Percentiles rank a stretch among this genome's conserved stretches.
Conservation (phyloP, 768 basidiomycete genomes). For the Boletus pseudopeckii region DNA sequence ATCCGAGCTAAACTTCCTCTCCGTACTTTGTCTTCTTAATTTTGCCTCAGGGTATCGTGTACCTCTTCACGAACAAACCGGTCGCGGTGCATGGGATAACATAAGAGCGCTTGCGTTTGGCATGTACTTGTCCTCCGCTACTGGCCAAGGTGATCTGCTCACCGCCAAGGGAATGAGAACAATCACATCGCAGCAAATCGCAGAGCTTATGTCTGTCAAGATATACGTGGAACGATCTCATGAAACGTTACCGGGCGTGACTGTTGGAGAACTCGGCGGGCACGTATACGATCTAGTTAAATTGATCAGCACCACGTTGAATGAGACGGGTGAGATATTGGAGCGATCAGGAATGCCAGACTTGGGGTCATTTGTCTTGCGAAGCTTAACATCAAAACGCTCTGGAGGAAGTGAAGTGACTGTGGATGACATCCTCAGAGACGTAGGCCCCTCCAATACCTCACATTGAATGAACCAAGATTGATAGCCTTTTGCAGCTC, state of each 20-base stretch:
- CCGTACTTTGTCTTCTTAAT: constrained; percentile 74
- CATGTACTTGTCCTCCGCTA: constrained; percentile 63
- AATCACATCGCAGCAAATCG: constrained; percentile 54
- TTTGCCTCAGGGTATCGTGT: constrained; percentile 80
- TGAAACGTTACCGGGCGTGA: constrained; percentile 62
- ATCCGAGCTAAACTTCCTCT: constrained; percentile 80
- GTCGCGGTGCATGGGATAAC: constrained; percentile 81
- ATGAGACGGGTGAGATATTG: constrained; percentile 70
- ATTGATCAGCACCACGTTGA: constrained; percentile 58
- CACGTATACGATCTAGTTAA: constrained; percentile 70
- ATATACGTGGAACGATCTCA: constrained; percentile 71
- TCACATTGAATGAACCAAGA: constrained; percentile 2
- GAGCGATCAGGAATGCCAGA: constrained; percentile 57
- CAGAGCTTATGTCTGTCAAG: constrained; percentile 68
- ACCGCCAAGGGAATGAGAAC: constrained; percentile 63
- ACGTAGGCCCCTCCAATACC: constrained; percentile 40
- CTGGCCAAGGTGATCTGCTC: constrained; percentile 54
- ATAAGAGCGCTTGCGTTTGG: constrained; percentile 73
- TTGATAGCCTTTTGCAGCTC: constrained; percentile 43
- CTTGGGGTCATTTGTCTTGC: constrained; percentile 73
- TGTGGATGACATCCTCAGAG: constrained; percentile 60
- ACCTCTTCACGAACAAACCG: constrained; percentile 66
- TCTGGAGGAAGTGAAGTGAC: constrained; percentile 32
- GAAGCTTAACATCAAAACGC: constrained; percentile 50
- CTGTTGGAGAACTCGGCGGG: constrained; percentile 74